Conservation (phyloP, 2,329 filamentous ascomycete genomes). For the Colletotrichum destructivum region DNA sequence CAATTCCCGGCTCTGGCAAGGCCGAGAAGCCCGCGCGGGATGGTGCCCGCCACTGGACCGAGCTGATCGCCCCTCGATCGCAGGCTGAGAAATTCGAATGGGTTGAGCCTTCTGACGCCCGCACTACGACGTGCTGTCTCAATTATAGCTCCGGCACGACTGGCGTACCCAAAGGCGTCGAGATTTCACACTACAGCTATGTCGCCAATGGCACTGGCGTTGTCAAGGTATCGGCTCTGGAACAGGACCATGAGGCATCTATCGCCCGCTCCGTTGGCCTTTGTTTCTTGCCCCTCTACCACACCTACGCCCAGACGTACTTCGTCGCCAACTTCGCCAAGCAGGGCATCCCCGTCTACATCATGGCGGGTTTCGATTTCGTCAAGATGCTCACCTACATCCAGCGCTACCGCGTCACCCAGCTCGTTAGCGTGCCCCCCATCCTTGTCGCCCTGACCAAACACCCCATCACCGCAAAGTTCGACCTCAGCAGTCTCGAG, state of each 20-base stretch:
- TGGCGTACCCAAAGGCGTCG: constrained; percentile 86
- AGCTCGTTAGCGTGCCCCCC: constrained; percentile 79
- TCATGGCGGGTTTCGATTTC: constrained; percentile 87
- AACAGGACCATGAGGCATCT: constrained; percentile 64
- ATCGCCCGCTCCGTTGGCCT: constrained; percentile 61
- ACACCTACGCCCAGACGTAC: constrained; percentile 80
- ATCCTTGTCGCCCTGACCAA: constrained; percentile 83
- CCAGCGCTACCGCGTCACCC: constrained; percentile 78
- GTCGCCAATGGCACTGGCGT: constrained; percentile 79
- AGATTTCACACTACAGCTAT: constrained; percentile 84
- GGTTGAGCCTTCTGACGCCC: constrained; percentile 68
- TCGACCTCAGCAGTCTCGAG: constrained; percentile 78
- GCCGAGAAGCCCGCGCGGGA: constrained; percentile 40
- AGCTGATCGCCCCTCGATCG: constrained; percentile 66
- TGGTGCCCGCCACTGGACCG: constrained; percentile 75
- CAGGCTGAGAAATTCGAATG: constrained; percentile 74
- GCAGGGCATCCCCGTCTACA: constrained; percentile 76
- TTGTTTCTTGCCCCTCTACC: constrained; percentile 84
- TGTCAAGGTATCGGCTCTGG: constrained; percentile 60
- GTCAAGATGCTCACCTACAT: constrained; percentile 78
- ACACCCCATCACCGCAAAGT: constrained; percentile 74
- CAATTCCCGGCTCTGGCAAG: constrained; percentile 53
- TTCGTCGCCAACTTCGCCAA: constrained; percentile 74
- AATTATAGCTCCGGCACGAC: constrained; percentile 89
- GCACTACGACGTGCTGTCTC: constrained; percentile 73